phyloP scores from a whole-genome alignment of 2,329 filamentous ascomycete species.

The Sphaerulina musiva region DNA sequence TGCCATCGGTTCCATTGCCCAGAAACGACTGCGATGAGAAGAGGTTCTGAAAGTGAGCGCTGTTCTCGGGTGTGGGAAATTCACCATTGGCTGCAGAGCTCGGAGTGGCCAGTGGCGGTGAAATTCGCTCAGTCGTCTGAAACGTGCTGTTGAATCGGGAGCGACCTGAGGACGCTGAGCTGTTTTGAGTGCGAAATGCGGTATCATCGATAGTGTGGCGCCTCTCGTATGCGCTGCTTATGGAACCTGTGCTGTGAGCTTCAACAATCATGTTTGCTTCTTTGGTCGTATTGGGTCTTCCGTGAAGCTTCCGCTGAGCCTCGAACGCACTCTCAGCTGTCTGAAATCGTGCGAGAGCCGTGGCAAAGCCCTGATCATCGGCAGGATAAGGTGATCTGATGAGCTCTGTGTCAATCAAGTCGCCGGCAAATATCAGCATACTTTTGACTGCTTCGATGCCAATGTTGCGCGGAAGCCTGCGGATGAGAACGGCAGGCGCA shows the following conservation, averaged over 20 bases:
- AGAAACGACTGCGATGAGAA: slow-evolving; percentile 71
- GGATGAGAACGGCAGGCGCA: slow-evolving; percentile 47
- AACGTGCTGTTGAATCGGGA: slow-evolving; percentile 59
- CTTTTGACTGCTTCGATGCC: slow-evolving; percentile 53
- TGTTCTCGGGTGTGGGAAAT: slow-evolving; percentile 53
- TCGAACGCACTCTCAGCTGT: slow-evolving; percentile 53
- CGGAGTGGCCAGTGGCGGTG: slow-evolving; percentile 47
- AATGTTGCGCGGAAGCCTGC: slow-evolving; percentile 54
- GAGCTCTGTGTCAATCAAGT: slow-evolving; percentile 55
- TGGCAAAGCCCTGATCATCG: slow-evolving; percentile 48
- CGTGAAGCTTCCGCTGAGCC: slow-evolving; percentile 53
- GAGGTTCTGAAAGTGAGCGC: slow-evolving; percentile 53
- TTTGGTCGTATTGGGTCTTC: slow-evolving; percentile 56
- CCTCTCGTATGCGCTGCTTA: slow-evolving; percentile 23
- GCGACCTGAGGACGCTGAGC: slow-evolving; percentile 39
- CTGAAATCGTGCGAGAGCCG: slow-evolving; percentile 54
- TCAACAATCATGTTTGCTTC: slow-evolving; percentile 56
- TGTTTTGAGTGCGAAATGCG: slow-evolving; percentile 39
- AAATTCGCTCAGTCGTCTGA: slow-evolving; percentile 55
- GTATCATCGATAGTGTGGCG: slow-evolving; percentile 51
- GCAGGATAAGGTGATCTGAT: slow-evolving; percentile 50
- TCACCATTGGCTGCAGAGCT: slow-evolving; percentile 51
- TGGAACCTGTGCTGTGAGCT: slow-evolving; percentile 38
- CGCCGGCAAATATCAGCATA: slow-evolving; percentile 60
- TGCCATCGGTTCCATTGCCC: slow-evolving; percentile 60